Evolutionary conservation across 192 early-diverging fungal genomes (phyloP), one percentile per base, ranked within the genome.

Genomic region (Chytriomyces hyalinus): DNA sequence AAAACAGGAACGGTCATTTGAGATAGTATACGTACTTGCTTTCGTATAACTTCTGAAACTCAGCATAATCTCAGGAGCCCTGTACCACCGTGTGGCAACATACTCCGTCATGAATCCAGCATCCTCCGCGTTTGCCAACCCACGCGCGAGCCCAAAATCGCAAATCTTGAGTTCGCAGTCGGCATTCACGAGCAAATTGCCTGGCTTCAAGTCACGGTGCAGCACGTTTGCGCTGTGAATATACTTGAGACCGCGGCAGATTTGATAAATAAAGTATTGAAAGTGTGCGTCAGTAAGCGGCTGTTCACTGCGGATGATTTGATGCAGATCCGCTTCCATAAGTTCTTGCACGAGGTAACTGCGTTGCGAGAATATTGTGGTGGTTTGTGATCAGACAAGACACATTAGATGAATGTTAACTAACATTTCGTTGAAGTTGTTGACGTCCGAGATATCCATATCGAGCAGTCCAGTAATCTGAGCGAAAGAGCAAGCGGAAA

Each of bases 251-350:
- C 96, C 98, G 69, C 97, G 92, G 68, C 95, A 83, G 28, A 97
- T 94, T 82, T 99, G 98, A 85, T 96, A 99, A 73, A 98, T 90
- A 84, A 99, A 99, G 86, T 99, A 99, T 82, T 99, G 98, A 80
- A 91, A 97, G 84, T 99, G 98, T 68, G 95, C 93, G 81, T 98
- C 94, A 26, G 94, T 94, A 60, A 99, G 87, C 65, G 92, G 91
- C 87, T 99, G 98, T 47, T 85, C 90, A 5, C 93, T 94, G 65
- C 93, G 93, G 84, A 99, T 97, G 64, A 99, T 96, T 70, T 96
- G 92, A 83, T 97, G 94, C 80, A 99, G 90, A 81, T 99, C 98
- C 43, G 98, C 96, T 84, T 99, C 98, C 98, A 99, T 99, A 22
- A 99, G 83, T 76, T 96, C 98, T 85, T 97, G 95, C 45, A 97